Evolutionary conservation across 2,329 filamentous ascomycete genomes (phyloP), one percentile per base, ranked within the genome.

Genomic region (Aspergillus felis): DNA sequence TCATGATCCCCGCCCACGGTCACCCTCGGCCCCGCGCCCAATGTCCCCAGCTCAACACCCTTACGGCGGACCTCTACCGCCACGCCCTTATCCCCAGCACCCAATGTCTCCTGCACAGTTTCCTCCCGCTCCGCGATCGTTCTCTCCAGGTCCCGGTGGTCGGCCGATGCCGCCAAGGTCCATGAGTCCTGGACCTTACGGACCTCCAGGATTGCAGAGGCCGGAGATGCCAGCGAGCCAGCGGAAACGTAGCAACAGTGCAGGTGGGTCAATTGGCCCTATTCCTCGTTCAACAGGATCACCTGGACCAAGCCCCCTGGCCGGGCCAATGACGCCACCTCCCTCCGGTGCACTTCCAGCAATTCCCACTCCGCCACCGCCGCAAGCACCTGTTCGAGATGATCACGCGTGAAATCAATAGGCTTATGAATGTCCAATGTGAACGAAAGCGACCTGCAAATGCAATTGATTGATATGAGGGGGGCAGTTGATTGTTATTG

Each of bases 351-450:
- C 64, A 7, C 67, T 70, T 12, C 68, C 70, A 61, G 77, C 78
- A 5, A 79, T 82, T 64, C 79, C 80, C 42, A 70, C 65, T 48
- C 67, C 66, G 50, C 59, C 68, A 62, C 51, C 73, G 61, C 54
- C 70, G 65, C 55, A 73, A 72, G 56, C 69, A 74, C 42, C 70
- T 55, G 79, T 86, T 44, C 81, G 82, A 5, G 81, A 81, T 38
- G 82, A 84, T 69, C 50, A 57, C 47, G 48, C 52, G 41, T 64
- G 62, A 60, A 56, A 27, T 47, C 59, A 54, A 63, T 56, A 61
- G 44, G 22, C 46, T 52, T 28, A 38, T 57, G 22, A 56, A 32
- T 44, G 50, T 51, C 46, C 35, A 49, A 44, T 38, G 44, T 22
- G 12, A 47, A 24, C 22, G 20, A 24, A 24, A 27, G 24, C 20